A percentile compares a stretch with the other conserved stretches of the same genome.
These are phyloP conservation scores for Cordyceps cicadae DNA, from an alignment of 2,329 filamentous ascomycete species.

Conservation along the genomic window DNA sequence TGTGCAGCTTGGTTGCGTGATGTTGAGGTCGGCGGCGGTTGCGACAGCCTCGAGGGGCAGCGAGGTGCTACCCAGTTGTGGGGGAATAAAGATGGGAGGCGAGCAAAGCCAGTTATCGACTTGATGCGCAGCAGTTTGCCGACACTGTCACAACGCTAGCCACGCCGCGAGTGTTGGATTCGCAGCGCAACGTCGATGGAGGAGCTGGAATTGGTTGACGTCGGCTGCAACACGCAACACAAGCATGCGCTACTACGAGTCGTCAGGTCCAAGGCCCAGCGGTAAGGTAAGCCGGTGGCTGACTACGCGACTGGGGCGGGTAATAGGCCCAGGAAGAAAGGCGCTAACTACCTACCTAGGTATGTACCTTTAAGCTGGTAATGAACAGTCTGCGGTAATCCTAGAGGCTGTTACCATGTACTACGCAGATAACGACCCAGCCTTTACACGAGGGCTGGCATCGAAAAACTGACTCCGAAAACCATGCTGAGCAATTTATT, in stretches of 20 bases:
- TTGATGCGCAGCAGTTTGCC: background rate
- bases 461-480: no score
- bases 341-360: no score
- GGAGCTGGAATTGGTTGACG: slow-evolving; percentile 6
- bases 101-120: background rate
- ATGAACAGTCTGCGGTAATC: background rate
- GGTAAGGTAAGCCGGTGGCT: background rate
- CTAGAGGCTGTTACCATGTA: no score
- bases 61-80: background rate
- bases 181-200: background rate
- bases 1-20: background rate
- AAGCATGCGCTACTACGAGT: slow-evolving; percentile 2
- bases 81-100: background rate
- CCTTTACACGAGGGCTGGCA: no score
- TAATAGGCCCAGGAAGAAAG: background rate
- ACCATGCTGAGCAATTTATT: no score
- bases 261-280: background rate
- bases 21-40: background rate
- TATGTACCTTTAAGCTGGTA: no score
- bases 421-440: no score
- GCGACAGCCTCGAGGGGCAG: background rate
- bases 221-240: slow-evolving; percentile 4
- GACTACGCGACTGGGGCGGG: background rate
- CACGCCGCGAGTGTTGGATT: background rate
- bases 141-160: background rate